A percentile compares a stretch with the other conserved stretches of the same genome.
phyloP scores from a whole-genome alignment of 2,329 filamentous ascomycete species.

The Phaeosphaeriaceae sp. region DNA sequence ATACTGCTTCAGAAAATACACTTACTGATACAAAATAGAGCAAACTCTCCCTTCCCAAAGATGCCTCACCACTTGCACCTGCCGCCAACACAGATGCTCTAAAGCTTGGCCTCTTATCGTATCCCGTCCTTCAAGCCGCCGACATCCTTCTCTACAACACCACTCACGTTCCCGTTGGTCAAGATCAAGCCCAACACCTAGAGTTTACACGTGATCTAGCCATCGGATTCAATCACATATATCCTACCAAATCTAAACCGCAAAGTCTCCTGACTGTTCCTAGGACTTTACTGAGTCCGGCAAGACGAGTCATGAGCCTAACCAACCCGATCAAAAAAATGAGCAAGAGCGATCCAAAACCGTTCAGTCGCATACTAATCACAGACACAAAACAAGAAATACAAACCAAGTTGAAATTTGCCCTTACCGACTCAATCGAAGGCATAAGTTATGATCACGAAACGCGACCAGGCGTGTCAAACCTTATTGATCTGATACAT shows the following conservation, averaged over 20 bases:
- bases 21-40: slow-evolving; percentile 48
- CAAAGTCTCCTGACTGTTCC: slow-evolving; percentile 26
- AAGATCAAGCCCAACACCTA: slow-evolving; percentile 91
- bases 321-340: slow-evolving; percentile 81
- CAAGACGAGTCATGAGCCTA: slow-evolving; percentile 89
- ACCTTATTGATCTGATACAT: slow-evolving; percentile 80
- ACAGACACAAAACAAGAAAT: slow-evolving; percentile 73
- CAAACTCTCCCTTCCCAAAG: slow-evolving; percentile 71
- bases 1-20: not conserved
- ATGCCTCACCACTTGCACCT: slow-evolving; percentile 63
- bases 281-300: slow-evolving; percentile 55
- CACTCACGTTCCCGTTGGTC: slow-evolving; percentile 95
- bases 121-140: slow-evolving; percentile 93
- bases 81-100: slow-evolving; percentile 63
- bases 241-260: slow-evolving; percentile 53
- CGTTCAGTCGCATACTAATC: slow-evolving; percentile 79
- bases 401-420: slow-evolving; percentile 69
- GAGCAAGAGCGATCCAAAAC: slow-evolving; percentile 83
- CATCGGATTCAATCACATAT: slow-evolving; percentile 83
- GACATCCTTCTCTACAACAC: slow-evolving; percentile 87
- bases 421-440: slow-evolving; percentile 76
- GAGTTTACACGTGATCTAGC: slow-evolving; percentile 90
- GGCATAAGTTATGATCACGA: slow-evolving; percentile 74
- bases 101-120: slow-evolving; percentile 91
- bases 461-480: slow-evolving; percentile 80